Percentiles rank a stretch among this genome's conserved stretches.
phyloP scores from a whole-genome alignment of 2,329 filamentous ascomycete genomes.

The Pyrenophora teres region DNA sequence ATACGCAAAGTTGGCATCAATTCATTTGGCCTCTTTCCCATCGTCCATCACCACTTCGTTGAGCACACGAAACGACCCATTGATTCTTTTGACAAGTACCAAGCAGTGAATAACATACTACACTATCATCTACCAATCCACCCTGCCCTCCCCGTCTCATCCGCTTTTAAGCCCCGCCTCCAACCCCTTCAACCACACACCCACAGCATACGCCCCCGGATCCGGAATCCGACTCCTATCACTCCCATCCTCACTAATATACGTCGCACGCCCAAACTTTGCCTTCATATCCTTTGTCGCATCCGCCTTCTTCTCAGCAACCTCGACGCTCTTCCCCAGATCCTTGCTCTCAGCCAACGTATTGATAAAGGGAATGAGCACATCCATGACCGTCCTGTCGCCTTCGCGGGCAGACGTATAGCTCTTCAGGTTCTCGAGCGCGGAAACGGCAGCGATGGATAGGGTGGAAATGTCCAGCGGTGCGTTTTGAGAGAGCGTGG shows the following conservation, averaged over 20 bases:
- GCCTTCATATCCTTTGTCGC: constrained; percentile 89
- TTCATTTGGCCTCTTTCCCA: no score
- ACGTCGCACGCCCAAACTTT: constrained; percentile 80
- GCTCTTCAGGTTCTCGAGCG: constrained; percentile 53
- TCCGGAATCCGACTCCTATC: constrained; percentile 62
- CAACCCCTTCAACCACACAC: constrained; percentile 75
- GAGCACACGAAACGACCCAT: no score
- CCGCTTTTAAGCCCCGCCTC: constrained; percentile 23
- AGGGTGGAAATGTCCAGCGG: constrained; percentile 45
- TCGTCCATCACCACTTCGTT: no score
- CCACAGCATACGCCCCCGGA: constrained; percentile 75
- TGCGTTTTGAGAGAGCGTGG: constrained; percentile 27
- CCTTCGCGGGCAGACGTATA: constrained; percentile 89
- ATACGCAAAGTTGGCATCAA: no score
- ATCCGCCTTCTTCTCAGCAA: constrained; percentile 75
- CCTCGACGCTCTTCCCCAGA: constrained; percentile 71
- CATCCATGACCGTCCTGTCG: constrained; percentile 89
- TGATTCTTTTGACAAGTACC: no score
- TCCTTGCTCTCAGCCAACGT: constrained; percentile 67
- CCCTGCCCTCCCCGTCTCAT: neutral
- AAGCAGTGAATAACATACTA: no score
- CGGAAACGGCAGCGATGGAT: constrained; percentile 50
- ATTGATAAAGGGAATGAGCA: constrained; percentile 83
- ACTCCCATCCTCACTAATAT: constrained; percentile 70
- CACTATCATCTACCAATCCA: neutral